Conservation (phyloP, 2,329 filamentous ascomycete species). For the Alternaria novae-zelandiae region DNA sequence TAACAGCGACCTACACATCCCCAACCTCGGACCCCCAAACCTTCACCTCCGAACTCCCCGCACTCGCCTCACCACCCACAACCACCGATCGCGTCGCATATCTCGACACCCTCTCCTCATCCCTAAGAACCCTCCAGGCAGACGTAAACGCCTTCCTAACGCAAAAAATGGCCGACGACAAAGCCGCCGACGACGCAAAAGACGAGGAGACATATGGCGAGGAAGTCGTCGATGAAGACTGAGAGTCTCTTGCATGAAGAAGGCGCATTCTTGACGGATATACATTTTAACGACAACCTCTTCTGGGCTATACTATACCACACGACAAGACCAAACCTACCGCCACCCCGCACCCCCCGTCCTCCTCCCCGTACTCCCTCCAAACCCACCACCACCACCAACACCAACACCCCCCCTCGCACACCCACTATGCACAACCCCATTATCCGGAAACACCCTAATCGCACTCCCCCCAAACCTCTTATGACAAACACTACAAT, state of each 20-base stretch:
- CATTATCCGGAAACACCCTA: constrained; percentile 78
- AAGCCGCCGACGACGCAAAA: constrained; percentile 51
- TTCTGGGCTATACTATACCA: background rate
- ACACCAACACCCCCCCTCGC: constrained; percentile 42
- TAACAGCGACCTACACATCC: constrained; percentile 64
- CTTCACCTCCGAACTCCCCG: constrained; percentile 32
- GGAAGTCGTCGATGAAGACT: constrained; percentile 73
- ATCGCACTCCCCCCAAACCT: constrained; percentile 89
- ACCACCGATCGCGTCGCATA: constrained; percentile 63
- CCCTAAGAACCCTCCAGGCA: constrained; percentile 66
- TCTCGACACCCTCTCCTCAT: constrained; percentile 64
- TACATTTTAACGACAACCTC: background rate
- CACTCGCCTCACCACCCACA: constrained; percentile 27
- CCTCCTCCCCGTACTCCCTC: constrained; percentile 18
- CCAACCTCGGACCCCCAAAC: constrained; percentile 45
- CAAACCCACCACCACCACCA: constrained; percentile 50
- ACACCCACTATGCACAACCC: constrained; percentile 59
- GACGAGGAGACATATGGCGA: constrained; percentile 83
- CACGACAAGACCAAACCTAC: background rate
- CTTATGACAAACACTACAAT: constrained; percentile 94
- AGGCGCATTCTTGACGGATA: background rate
- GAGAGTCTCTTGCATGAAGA: constrained; percentile 1
- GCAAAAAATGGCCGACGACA: constrained; percentile 75
- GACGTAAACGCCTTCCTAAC: constrained; percentile 75
- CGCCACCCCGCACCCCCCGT: constrained; percentile 6